These are phyloP conservation scores for Cyclocybe aegerita DNA, from an alignment of 768 basidiomycete species.

Conservation along the genomic window DNA sequence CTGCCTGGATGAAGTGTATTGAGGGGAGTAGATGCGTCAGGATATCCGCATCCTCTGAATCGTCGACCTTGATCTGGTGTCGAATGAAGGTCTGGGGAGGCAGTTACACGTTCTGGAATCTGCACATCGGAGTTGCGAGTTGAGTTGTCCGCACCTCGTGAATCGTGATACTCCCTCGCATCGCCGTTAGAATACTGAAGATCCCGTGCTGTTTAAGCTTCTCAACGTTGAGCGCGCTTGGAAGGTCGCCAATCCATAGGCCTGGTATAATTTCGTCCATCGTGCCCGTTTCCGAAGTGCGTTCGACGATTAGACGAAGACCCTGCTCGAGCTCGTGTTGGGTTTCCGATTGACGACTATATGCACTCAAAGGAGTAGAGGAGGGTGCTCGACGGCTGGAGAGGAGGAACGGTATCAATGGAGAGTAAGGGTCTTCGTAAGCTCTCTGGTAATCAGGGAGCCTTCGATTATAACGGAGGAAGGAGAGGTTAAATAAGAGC, in stretches of 20 bases:
- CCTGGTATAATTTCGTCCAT: constrained; percentile 83
- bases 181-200: constrained; percentile 68
- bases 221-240: constrained; percentile 63
- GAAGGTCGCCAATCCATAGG: constrained; percentile 84
- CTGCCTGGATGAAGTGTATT: constrained; percentile 80
- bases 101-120: background rate
- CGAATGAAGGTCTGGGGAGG: constrained; percentile 68
- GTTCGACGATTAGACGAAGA: too few species aligned
- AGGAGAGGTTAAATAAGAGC: too few species aligned
- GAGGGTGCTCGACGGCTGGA: too few species aligned
- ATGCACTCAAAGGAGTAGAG: too few species aligned
- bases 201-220: constrained; percentile 71
- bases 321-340: too few species aligned
- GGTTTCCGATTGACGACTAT: too few species aligned
- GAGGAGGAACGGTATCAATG: too few species aligned
- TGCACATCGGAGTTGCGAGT: constrained; percentile 53
- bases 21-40: constrained; percentile 75
- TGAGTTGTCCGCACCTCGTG: constrained; percentile 48
- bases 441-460: too few species aligned
- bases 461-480: too few species aligned
- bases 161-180: constrained; percentile 68
- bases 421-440: too few species aligned
- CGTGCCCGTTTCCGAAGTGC: too few species aligned
- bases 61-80: constrained; percentile 78
- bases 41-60: constrained; percentile 74